A percentile compares a stretch with the other conserved stretches of the same genome.
Evolutionary conservation across 163 green algal genomes (phyloP).

Genomic region (Scenedesmus sp.): DNA sequence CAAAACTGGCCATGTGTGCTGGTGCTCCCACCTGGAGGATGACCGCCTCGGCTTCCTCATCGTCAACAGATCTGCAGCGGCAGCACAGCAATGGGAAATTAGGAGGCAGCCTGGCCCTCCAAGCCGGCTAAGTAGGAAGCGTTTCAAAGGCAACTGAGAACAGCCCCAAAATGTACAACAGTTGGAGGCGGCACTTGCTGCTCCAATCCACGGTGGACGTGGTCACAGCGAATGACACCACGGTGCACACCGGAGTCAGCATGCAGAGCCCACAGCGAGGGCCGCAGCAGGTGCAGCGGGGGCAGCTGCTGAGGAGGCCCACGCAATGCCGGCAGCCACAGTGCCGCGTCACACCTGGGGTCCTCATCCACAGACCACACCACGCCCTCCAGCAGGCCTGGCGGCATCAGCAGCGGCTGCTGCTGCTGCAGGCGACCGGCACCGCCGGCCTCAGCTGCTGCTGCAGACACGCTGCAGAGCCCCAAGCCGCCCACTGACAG

Average conservation of each 20-base stretch:
- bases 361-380: slow-evolving; percentile 30
- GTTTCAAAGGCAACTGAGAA: too few relatives aligned
- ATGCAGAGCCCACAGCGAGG: too few relatives aligned
- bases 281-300: not conserved
- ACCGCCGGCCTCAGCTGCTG: not conserved
- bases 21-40: slow-evolving; percentile 16
- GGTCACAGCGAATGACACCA: not conserved
- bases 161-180: too few relatives aligned
- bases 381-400: not conserved
- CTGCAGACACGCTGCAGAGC: not conserved
- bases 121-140: not conserved
- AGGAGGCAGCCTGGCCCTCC: too few relatives aligned
- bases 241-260: not conserved
- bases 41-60: slow-evolving; percentile 30
- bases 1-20: not conserved
- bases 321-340: too few relatives aligned
- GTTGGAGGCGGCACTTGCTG: not conserved
- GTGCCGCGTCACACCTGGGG: not conserved
- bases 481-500: not conserved
- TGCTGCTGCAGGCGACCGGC: not conserved
- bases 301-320: not conserved
- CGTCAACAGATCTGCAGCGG: slow-evolving; percentile 7
- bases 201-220: not conserved
- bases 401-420: slow-evolving; percentile 26
- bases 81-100: not conserved